phyloP scores from a whole-genome alignment of 108 stramenopile genomes.

The Skeletonema tropicum region DNA sequence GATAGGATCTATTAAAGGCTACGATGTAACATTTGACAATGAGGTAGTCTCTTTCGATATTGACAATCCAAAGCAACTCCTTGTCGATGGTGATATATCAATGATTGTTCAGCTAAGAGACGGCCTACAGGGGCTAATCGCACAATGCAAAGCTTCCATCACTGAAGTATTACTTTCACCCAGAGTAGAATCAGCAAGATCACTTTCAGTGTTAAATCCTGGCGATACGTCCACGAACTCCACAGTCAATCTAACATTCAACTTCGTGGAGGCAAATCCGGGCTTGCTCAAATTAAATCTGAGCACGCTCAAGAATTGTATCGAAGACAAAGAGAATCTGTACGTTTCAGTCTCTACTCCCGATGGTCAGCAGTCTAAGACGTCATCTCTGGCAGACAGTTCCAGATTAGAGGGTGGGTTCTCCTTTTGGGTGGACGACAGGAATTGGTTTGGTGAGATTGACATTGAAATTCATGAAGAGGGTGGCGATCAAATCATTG shows the following conservation, averaged over 20 bases:
- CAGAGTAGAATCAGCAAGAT: background rate
- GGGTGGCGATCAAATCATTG: background rate
- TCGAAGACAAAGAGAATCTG: background rate
- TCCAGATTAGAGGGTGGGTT: slow-evolving; percentile 7
- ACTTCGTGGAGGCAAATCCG: slow-evolving; percentile 59
- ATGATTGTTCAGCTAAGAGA: slow-evolving; percentile 59
- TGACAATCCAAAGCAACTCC: slow-evolving; percentile 45
- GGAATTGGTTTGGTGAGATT: slow-evolving; percentile 38
- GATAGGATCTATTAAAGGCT: slow-evolving; percentile 38
- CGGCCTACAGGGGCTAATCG: background rate
- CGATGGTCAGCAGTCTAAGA: slow-evolving; percentile 37
- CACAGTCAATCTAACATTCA: slow-evolving; percentile 43
- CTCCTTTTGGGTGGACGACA: slow-evolving; percentile 23
- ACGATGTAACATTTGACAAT: slow-evolving; percentile 59
- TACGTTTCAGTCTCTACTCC: slow-evolving; percentile 11
- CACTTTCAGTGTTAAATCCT: slow-evolving; percentile 27
- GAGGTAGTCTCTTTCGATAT: slow-evolving; percentile 61
- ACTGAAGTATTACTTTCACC: slow-evolving; percentile 26
- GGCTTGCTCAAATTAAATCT: slow-evolving; percentile 54
- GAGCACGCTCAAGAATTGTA: background rate
- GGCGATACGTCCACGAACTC: slow-evolving; percentile 32
- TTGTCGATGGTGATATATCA: slow-evolving; percentile 51
- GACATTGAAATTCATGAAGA: slow-evolving; percentile 10
- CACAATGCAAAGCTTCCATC: slow-evolving; percentile 21
- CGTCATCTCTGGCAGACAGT: background rate